Percentiles rank a stretch among this genome's conserved stretches.
These are phyloP conservation scores for Saccharomycopsis fodiens DNA, from an alignment of 805 yeast species.

Conservation along the genomic window DNA sequence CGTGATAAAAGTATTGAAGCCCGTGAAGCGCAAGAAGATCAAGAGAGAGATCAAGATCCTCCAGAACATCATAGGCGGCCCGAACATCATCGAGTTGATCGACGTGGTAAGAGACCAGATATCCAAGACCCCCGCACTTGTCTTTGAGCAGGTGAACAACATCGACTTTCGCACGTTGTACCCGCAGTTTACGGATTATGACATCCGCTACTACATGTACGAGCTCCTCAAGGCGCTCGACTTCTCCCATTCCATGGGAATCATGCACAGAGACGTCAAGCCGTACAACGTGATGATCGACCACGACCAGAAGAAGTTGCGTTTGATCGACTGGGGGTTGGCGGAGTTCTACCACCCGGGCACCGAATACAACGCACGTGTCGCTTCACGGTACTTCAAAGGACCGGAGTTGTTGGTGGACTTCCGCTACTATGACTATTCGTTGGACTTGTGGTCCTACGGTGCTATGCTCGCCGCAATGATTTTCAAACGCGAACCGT, in stretches of 20 bases:
- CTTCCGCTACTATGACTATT: conserved; percentile 77
- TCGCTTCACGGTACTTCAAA: conserved; percentile 85
- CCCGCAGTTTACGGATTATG: conserved; percentile 68
- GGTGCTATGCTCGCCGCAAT: conserved; percentile 91
- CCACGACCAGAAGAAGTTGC: conserved; percentile 50
- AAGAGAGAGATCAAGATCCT: conserved; percentile 84
- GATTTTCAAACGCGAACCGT: conserved; percentile 83
- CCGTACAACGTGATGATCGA: conserved; percentile 94
- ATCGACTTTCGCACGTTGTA: conserved; percentile 81
- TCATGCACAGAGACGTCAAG: conserved; percentile 90
- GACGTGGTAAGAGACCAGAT: conserved; percentile 87
- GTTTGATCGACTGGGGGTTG: conserved; percentile 90
- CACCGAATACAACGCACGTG: conserved; percentile 84
- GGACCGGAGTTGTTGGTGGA: conserved; percentile 88
- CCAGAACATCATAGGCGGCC: conserved; percentile 78
- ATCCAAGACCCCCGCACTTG: conserved; percentile 79
- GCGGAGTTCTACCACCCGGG: conserved; percentile 92
- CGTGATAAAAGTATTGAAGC: conserved; percentile 87
- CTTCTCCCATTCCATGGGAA: conserved; percentile 87
- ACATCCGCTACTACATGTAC: conserved; percentile 75
- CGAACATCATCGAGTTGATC: conserved; percentile 64
- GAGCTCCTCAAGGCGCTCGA: conserved; percentile 79
- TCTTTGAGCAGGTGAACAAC: conserved; percentile 79
- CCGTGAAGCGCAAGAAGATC: conserved; percentile 88
- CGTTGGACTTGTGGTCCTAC: conserved; percentile 83